Percentiles rank a stretch among this genome's conserved stretches.
These are phyloP conservation scores for Pezicula rhizophila DNA, from an alignment of 2,329 filamentous ascomycete species.

Conservation along the genomic window DNA sequence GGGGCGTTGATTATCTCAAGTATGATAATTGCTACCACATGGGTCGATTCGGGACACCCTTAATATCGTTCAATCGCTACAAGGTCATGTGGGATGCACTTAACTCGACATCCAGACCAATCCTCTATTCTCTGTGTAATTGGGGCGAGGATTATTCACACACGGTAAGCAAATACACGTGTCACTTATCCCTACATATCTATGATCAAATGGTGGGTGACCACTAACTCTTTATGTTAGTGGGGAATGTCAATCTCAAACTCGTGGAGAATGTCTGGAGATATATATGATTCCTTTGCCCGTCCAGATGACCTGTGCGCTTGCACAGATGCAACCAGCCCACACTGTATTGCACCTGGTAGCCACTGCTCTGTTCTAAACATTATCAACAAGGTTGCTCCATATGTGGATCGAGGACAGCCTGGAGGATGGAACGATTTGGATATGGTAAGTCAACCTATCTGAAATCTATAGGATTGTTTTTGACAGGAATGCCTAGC, in stretches of 20 bases:
- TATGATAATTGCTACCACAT: conserved; percentile 49
- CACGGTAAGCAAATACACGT: not conserved
- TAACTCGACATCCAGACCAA: conserved; percentile 20
- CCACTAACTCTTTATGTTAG: not conserved
- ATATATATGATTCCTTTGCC: conserved; percentile 30
- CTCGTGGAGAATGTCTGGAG: conserved; percentile 26
- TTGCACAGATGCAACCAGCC: conserved; percentile 21
- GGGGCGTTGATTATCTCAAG: conserved; percentile 43
- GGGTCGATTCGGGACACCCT: conserved; percentile 36
- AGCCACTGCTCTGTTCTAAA: conserved; percentile 14
- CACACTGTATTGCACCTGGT: conserved; percentile 1
- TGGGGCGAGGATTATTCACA: conserved; percentile 37
- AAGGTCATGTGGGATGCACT: conserved; percentile 22
- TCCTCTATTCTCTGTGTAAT: conserved; percentile 28
- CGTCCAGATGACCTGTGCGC: conserved; percentile 27
- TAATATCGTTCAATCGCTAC: conserved; percentile 30
- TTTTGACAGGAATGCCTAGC: not conserved
- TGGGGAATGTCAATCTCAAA: conserved; percentile 21
- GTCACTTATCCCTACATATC: not conserved
- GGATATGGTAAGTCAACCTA: conserved; percentile 10
- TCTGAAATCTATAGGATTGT: not conserved
- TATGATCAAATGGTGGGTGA: not conserved
- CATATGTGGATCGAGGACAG: conserved; percentile 12
- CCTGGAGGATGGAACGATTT: conserved; percentile 20
- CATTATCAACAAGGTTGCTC: conserved; percentile 14